Evolutionary conservation across 1,139 yeast genomes (phyloP), one percentile per base, ranked within the genome.

Genomic region (Pichia sp.): DNA sequence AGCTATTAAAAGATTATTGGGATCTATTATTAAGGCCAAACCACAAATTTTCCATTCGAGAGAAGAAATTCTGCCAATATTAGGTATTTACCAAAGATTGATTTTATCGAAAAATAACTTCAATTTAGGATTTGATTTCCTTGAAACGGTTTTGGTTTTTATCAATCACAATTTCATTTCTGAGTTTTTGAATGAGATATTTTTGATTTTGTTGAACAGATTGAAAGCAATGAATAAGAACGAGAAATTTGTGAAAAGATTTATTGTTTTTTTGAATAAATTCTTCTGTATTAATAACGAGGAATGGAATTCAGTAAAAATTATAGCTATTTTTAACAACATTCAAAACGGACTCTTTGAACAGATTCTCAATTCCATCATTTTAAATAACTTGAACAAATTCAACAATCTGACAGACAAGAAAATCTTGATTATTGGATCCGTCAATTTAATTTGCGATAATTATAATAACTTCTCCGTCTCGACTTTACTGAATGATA

Each of bases 81-180:
- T 94, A 44, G 99, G 99, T 40, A 95, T 94, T n/a, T 94, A 87
- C 71, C 98, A 94, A 67, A 88, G 90, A 60, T 71, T 94, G 51
- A 79, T 92, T 44, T 80, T 97, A 1, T 86, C 97, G 0, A 85
- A 83, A 56, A 75, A 78, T 23, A 84, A 87, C 57, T 97, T 92
- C 55, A 65, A 67, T 37, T 75, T 79, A 57, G 97, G 97, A 3
- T 83, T 94, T 60, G 97, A 92, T 49, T 68, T 94, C 40, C 66
- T 94, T 41, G 92, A 85, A 60, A 68, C 75, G 7, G 79, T 94
- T 40, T 64, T 90, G 45, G 60, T 78, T 41, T 68, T 73, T 49
- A 66, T 88, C 39, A 80, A 87, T 5, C 55, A 77, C 43, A 60
- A 60, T 2, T 54, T 62, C 3, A 63, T 88, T 44, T 66, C 72